Evolutionary conservation across 2,329 filamentous ascomycete species (phyloP).

Genomic region (Calonectria crousiana): DNA sequence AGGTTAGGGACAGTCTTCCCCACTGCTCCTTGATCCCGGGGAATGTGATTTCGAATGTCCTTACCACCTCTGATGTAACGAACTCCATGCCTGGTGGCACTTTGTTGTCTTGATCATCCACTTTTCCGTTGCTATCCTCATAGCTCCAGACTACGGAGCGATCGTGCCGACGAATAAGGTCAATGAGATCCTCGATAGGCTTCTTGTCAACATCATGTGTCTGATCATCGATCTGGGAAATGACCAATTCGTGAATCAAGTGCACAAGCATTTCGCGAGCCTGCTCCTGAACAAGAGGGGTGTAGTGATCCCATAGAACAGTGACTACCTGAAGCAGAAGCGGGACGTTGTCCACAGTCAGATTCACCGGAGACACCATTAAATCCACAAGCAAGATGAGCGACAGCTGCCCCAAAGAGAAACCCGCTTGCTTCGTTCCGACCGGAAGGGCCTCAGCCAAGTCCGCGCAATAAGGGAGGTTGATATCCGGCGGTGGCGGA

Average conservation of each 20-base stretch:
- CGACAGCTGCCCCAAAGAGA: conserved; percentile 92
- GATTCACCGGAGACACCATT: conserved; percentile 90
- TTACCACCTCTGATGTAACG: conserved; percentile 84
- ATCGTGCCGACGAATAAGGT: conserved; percentile 87
- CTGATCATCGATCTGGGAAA: conserved; percentile 80
- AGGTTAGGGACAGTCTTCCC: conserved; percentile 89
- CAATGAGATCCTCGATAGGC: conserved; percentile 88
- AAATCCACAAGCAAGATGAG: conserved; percentile 95
- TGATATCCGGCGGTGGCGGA: conserved; percentile 78
- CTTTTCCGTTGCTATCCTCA: conserved; percentile 88
- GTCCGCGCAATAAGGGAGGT: conserved; percentile 89
- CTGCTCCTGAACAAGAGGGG: conserved; percentile 93
- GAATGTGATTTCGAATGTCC: conserved; percentile 86
- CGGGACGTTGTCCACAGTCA: conserved; percentile 83
- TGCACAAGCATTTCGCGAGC: conserved; percentile 98
- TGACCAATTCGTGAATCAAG: conserved; percentile 94
- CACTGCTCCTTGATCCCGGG: conserved; percentile 91
- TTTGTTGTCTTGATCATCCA: conserved; percentile 78
- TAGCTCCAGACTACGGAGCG: conserved; percentile 91
- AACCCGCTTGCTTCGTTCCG: conserved; percentile 90
- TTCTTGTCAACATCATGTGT: conserved; percentile 72
- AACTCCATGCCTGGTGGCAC: conserved; percentile 90
- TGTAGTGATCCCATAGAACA: conserved; percentile 98
- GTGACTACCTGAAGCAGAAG: conserved; percentile 91
- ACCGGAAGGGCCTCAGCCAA: conserved; percentile 82